Percentiles rank a stretch among this genome's conserved stretches.
Conservation (phyloP, 768 basidiomycete species). For the Trametes cinnabarina region DNA sequence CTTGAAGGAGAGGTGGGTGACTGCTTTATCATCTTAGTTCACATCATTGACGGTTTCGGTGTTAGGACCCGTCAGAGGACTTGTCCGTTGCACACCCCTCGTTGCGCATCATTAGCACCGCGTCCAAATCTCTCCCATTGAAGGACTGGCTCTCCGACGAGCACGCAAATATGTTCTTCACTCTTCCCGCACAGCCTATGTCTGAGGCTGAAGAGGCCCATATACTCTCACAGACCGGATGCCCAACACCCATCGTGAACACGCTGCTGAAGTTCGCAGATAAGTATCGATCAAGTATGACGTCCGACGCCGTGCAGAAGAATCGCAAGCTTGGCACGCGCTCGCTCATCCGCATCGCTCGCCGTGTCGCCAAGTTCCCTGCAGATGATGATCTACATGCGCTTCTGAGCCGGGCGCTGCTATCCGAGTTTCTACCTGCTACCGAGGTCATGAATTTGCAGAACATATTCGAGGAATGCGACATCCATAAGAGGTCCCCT, state of each 20-base stretch:
- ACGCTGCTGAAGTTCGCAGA: constrained; percentile 53
- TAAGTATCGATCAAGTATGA: constrained; percentile 55
- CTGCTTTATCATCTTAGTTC: background rate
- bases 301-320: constrained; percentile 55
- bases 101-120: constrained; percentile 60
- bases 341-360: constrained; percentile 53
- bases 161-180: constrained; percentile 70
- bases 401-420: constrained; percentile 47
- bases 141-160: constrained; percentile 68
- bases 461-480: constrained; percentile 48
- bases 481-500: constrained; percentile 41
- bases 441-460: constrained; percentile 56
- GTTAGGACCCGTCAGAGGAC: constrained; percentile 31
- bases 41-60: background rate
- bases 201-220: constrained; percentile 45
- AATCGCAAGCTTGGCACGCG: constrained; percentile 64
- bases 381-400: constrained; percentile 42
- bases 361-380: constrained; percentile 46
- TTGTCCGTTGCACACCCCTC: constrained; percentile 54
- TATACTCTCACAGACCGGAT: constrained; percentile 52
- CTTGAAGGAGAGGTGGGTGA: constrained; percentile 43
- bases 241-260: constrained; percentile 37
- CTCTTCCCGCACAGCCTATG: constrained; percentile 62
- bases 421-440: constrained; percentile 61
- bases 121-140: constrained; percentile 62